Conservation (phyloP, 208 protist genomes). For the Trypanosomatidae sp. region DNA sequence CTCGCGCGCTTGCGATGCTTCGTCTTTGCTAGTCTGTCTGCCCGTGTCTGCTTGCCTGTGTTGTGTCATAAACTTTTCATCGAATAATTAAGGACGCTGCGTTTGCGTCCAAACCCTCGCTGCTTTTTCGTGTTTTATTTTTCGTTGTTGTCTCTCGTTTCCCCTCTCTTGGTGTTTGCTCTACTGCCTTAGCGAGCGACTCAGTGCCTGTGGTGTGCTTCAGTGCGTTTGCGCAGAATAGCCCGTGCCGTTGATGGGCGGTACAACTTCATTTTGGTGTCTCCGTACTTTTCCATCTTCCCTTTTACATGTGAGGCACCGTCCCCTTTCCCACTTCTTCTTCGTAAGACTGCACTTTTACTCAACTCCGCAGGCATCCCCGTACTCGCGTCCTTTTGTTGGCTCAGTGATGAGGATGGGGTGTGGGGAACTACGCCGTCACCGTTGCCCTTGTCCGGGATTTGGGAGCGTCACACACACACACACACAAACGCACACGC, state of each 20-base stretch:
- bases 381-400: not conserved
- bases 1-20: conserved; percentile 1
- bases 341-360: not conserved
- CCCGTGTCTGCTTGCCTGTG: not conserved
- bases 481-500: not conserved
- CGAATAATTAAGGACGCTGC: not conserved
- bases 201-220: not conserved
- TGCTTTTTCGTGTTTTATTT: not conserved
- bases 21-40: not conserved
- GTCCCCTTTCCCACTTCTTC: not conserved
- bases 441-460: not conserved
- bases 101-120: not conserved
- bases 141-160: too few species aligned
- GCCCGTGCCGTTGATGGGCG: not conserved
- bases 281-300: not conserved
- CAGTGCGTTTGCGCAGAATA: not conserved
- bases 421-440: not conserved
- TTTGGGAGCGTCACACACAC: not conserved
- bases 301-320: not conserved
- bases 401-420: not conserved
- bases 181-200: not conserved
- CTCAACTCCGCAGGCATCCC: not conserved
- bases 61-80: not conserved
- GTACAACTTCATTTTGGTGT: not conserved
- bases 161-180: not conserved